Evolutionary conservation across 78 protist genomes (phyloP).

Genomic region (slime mould (Dictyostelium discoideum)): DNA sequence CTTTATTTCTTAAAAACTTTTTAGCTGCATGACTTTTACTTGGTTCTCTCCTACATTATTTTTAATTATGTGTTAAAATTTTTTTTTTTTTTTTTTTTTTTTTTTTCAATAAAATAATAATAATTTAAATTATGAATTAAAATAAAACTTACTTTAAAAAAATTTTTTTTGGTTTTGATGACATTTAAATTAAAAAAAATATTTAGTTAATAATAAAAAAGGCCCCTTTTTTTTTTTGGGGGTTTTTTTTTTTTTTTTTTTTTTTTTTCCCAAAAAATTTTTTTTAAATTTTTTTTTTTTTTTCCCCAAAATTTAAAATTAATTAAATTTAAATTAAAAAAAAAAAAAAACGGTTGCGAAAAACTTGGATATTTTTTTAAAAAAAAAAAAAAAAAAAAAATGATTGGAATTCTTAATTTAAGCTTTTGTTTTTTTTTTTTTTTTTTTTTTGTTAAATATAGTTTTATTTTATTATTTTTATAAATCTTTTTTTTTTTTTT

Average conservation of each 20-base stretch:
- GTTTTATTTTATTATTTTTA: no score
- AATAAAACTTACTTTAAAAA: neutral
- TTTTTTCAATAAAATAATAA: neutral
- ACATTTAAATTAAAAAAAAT: no score
- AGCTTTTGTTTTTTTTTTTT: no score
- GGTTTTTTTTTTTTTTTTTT: neutral
- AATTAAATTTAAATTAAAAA: no score
- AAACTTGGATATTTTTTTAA: no score
- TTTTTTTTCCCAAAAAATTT: no score
- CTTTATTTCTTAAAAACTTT: conserved; percentile 47
- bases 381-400: no score
- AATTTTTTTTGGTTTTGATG: neutral
- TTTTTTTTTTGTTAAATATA: no score
- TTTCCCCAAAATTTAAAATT: neutral
- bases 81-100: neutral
- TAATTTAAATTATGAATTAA: neutral
- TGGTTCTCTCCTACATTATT: conserved; percentile 18
- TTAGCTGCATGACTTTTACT: conserved; percentile 47
- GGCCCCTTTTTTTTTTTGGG: no score
- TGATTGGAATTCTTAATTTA: no score
- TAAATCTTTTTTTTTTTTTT: neutral
- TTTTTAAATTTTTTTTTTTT: neutral
- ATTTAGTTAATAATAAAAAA: no score
- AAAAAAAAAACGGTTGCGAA: no score
- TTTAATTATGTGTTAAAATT: neutral